phyloP scores from a whole-genome alignment of 2,329 filamentous ascomycete species.

The Paradendryphiella salina region DNA sequence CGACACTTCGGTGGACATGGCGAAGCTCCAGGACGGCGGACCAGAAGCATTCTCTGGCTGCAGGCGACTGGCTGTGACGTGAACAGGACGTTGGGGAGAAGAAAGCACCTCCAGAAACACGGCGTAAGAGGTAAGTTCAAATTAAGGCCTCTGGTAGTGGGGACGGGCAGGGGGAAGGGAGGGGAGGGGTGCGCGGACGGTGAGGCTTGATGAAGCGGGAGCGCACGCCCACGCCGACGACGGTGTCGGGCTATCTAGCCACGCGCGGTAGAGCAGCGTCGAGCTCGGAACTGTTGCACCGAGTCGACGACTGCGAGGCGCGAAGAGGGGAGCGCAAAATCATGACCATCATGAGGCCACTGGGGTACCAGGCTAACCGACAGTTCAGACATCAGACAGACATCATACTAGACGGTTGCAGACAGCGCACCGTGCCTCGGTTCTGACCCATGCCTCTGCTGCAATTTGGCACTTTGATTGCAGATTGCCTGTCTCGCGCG shows the following conservation, averaged over 20 bases:
- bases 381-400: constrained; percentile 2
- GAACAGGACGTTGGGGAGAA: constrained; percentile 30
- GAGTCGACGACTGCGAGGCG: constrained; percentile 9
- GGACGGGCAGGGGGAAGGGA: constrained; percentile 30
- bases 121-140: constrained; percentile 43
- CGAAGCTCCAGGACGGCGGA: constrained; percentile 23
- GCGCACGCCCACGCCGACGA: constrained; percentile 33
- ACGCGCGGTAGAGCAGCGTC: constrained; percentile 16
- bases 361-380: constrained; percentile 13
- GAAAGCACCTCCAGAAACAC: constrained; percentile 31
- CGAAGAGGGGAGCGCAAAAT: constrained; percentile 19
- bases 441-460: constrained; percentile 12
- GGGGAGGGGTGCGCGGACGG: constrained; percentile 25
- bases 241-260: constrained; percentile 35
- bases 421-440: constrained; percentile 23
- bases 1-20: constrained; percentile 40
- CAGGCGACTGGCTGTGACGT: constrained; percentile 15
- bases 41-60: constrained; percentile 43
- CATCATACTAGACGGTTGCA: neutral
- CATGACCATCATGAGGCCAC: constrained; percentile 24
- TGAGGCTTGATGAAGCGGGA: constrained; percentile 41
- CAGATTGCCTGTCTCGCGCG: constrained; percentile 28
- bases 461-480: constrained; percentile 33
- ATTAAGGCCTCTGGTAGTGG: constrained; percentile 47
- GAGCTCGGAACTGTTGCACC: constrained; percentile 14